Conservation (phyloP, 2,329 filamentous ascomycete species). For the Sclerotinia spermophila region DNA sequence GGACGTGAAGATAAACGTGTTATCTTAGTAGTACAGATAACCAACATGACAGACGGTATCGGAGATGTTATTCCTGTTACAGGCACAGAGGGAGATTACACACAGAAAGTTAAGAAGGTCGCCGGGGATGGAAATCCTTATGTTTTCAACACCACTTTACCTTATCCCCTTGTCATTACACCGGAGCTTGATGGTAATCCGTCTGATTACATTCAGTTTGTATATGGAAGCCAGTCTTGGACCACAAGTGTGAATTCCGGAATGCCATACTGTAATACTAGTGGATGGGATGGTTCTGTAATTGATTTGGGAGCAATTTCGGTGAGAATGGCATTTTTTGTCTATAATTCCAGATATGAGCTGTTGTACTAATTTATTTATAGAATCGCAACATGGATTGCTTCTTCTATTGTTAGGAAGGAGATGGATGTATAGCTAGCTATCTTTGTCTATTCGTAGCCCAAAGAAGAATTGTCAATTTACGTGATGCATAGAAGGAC, state of each 20-base stretch:
- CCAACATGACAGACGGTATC: not conserved
- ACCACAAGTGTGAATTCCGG: not conserved
- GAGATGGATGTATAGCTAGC: not conserved
- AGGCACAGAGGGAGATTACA: not conserved
- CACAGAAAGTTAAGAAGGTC: not conserved
- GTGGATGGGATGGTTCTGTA: not conserved
- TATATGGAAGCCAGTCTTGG: not conserved
- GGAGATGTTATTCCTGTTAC: not conserved
- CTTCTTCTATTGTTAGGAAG: not conserved
- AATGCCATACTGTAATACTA: not conserved
- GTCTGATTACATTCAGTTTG: not conserved
- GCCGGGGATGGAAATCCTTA: not conserved
- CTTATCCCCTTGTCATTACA: not conserved
- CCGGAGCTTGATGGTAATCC: not conserved
- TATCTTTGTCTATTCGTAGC: not conserved
- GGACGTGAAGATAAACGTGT: not conserved
- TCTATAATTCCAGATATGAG: not conserved
- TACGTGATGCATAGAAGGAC: not conserved
- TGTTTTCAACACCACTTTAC: not conserved
- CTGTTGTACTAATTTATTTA: not conserved
- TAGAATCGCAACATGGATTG: not conserved
- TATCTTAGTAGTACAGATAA: not conserved
- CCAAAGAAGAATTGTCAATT: not conserved
- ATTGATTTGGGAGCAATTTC: not conserved
- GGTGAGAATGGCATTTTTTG: not conserved